Percentiles rank a stretch among this genome's conserved stretches.
These are phyloP conservation scores for Pseudogymnoascus sp. DNA, from an alignment of 2,329 filamentous ascomycete genomes.

Conservation along the genomic window DNA sequence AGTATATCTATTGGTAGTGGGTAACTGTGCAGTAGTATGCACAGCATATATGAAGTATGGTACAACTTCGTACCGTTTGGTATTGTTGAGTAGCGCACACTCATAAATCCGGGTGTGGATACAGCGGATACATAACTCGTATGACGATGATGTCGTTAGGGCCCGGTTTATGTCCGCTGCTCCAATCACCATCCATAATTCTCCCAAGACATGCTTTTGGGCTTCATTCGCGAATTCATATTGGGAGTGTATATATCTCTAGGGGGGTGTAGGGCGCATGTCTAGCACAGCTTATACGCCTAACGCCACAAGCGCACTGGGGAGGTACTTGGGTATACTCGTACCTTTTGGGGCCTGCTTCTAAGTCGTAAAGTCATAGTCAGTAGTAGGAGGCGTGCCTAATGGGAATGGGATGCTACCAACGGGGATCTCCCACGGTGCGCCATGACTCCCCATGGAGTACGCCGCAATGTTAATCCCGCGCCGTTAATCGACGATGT, in stretches of 20 bases:
- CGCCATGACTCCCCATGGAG: background rate
- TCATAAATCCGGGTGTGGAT: background rate
- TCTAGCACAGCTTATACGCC: background rate
- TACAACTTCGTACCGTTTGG: background rate
- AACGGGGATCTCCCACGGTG: background rate
- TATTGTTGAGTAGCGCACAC: background rate
- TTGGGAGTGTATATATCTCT: background rate
- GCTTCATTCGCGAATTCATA: background rate
- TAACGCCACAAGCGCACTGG: background rate
- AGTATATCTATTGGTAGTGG: background rate
- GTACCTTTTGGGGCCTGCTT: background rate
- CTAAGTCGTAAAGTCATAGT: background rate
- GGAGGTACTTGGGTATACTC: background rate
- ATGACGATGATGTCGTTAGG: background rate
- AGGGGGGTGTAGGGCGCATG: background rate
- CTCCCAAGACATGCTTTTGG: background rate
- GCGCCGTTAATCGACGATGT: background rate
- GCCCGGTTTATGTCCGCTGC: background rate
- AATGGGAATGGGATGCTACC: background rate
- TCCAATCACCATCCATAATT: background rate
- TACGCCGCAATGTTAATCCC: conserved; percentile 1
- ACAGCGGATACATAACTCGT: background rate
- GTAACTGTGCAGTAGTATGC: background rate
- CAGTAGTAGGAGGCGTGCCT: background rate
- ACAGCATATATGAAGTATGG: background rate